Percentiles rank a stretch among this genome's conserved stretches.
Conservation (phyloP, 2,329 filamentous ascomycete species). For the Samsoniella hepiali region DNA sequence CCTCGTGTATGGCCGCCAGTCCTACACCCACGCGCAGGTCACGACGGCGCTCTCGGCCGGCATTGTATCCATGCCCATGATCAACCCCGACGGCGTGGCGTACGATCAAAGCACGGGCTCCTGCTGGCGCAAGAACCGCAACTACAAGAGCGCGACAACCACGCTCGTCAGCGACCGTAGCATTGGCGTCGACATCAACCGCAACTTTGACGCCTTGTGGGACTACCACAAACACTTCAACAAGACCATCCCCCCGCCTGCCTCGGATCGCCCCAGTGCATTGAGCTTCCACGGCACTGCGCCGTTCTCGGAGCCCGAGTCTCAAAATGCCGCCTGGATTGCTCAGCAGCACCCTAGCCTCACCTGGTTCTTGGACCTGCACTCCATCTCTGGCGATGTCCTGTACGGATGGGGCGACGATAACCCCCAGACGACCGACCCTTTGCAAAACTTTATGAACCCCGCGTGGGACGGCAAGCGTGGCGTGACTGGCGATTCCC, state of each 20-base stretch:
- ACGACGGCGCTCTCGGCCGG: constrained; percentile 48
- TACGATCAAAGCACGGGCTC: constrained; percentile 47
- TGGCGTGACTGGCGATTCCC: constrained; percentile 42
- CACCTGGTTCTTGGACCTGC: constrained; percentile 57
- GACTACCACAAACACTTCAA: constrained; percentile 47
- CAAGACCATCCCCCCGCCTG: constrained; percentile 36
- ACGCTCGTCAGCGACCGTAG: constrained; percentile 28
- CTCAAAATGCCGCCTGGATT: constrained; percentile 51
- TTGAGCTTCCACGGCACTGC: constrained; percentile 50
- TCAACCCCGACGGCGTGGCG: constrained; percentile 53
- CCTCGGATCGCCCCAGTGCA: constrained; percentile 34
- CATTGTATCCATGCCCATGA: constrained; percentile 51
- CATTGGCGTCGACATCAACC: constrained; percentile 51
- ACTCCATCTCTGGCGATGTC: constrained; percentile 50
- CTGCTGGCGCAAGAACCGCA: constrained; percentile 58
- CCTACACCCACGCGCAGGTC: constrained; percentile 51
- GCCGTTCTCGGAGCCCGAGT: constrained; percentile 55
- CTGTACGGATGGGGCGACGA: constrained; percentile 59
- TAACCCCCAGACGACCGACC: constrained; percentile 44
- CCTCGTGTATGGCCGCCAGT: constrained; percentile 49
- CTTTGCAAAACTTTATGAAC: constrained; percentile 52
- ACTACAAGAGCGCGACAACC: constrained; percentile 34
- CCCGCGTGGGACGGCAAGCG: constrained; percentile 48
- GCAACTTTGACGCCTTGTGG: constrained; percentile 58
- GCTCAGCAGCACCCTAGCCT: constrained; percentile 48